Evolutionary conservation across 345 rosid species (phyloP).

Genomic region (Gossypium mustelinum): DNA sequence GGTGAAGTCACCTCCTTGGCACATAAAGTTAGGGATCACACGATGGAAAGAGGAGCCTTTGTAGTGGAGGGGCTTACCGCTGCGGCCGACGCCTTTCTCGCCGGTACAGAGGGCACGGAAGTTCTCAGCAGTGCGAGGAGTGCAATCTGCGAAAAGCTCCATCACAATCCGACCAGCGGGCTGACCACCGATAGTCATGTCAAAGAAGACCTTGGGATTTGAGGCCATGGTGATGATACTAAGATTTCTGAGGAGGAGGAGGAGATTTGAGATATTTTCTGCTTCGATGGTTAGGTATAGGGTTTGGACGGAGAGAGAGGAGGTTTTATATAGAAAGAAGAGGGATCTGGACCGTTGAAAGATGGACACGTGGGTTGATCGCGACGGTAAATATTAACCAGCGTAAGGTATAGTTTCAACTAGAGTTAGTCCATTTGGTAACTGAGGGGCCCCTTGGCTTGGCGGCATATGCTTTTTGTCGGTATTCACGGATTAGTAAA

Average conservation of each 20-base stretch:
- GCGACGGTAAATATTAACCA: neutral
- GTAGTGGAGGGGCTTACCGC: conserved; percentile 80
- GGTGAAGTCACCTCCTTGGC: conserved; percentile 87
- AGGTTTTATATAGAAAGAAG: conserved; percentile 27
- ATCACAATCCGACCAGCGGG: conserved; percentile 57
- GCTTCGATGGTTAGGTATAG: conserved; percentile 10
- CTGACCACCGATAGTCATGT: conserved; percentile 45
- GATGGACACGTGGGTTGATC: conserved; percentile 42
- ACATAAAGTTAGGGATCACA: conserved; percentile 77
- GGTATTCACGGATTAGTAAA: neutral
- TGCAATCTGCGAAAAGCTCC: conserved; percentile 58
- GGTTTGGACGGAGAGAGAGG: conserved; percentile 18
- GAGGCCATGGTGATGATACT: conserved; percentile 23
- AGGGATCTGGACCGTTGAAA: conserved; percentile 18
- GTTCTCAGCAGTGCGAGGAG: conserved; percentile 66
- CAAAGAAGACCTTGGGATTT: conserved; percentile 64
- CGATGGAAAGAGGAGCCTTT: conserved; percentile 74
- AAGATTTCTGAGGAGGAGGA: neutral
- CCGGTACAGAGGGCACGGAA: conserved; percentile 88
- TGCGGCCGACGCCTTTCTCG: conserved; percentile 53
- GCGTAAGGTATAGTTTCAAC: conserved; percentile 30
- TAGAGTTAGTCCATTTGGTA: conserved; percentile 32
- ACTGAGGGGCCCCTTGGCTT: conserved; percentile 6
- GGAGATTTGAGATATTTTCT: neutral
- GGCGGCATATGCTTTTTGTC: conserved; percentile 27